Conservation (phyloP, 805 yeast genomes). For the Candida xiaguanensis region DNA sequence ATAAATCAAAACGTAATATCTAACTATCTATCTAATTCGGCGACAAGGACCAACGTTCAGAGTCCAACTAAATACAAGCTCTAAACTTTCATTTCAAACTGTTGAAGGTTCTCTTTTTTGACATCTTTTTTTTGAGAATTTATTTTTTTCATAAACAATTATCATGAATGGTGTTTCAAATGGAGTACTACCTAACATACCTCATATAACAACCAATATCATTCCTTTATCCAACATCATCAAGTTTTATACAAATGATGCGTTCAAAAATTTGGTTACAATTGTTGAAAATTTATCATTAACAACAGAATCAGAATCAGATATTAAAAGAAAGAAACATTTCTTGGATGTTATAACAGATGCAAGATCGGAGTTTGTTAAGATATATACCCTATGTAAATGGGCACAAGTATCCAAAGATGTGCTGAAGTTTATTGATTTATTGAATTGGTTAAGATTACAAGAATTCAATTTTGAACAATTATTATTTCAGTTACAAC, state of each 20-base stretch:
- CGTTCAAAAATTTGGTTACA: slow-evolving; percentile 60
- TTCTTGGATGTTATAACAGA: slow-evolving; percentile 66
- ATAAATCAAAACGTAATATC: too few relatives aligned
- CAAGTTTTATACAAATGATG: slow-evolving; percentile 54
- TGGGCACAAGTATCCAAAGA: slow-evolving; percentile 80
- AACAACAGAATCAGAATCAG: slow-evolving; percentile 44
- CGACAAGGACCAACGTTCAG: too few relatives aligned
- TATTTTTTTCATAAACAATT: not conserved
- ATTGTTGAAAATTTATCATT: slow-evolving; percentile 56
- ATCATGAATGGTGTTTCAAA: slow-evolving; percentile 3
- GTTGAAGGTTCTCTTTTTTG: too few relatives aligned
- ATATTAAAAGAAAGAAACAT: slow-evolving; percentile 60
- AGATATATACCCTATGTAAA: slow-evolving; percentile 79
- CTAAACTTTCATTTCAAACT: too few relatives aligned
- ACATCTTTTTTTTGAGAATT: not conserved
- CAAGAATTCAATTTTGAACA: slow-evolving; percentile 66
- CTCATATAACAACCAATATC: slow-evolving; percentile 71
- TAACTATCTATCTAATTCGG: too few relatives aligned
- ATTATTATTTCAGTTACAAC: slow-evolving; percentile 62
- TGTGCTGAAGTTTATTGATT: slow-evolving; percentile 73
- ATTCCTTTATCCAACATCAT: slow-evolving; percentile 61
- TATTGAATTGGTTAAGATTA: slow-evolving; percentile 80
- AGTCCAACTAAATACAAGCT: too few relatives aligned
- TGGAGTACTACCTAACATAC: slow-evolving; percentile 36
- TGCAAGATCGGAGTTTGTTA: slow-evolving; percentile 78